phyloP scores from a whole-genome alignment of 163 green algal species.

The Chloroidium sp. region DNA sequence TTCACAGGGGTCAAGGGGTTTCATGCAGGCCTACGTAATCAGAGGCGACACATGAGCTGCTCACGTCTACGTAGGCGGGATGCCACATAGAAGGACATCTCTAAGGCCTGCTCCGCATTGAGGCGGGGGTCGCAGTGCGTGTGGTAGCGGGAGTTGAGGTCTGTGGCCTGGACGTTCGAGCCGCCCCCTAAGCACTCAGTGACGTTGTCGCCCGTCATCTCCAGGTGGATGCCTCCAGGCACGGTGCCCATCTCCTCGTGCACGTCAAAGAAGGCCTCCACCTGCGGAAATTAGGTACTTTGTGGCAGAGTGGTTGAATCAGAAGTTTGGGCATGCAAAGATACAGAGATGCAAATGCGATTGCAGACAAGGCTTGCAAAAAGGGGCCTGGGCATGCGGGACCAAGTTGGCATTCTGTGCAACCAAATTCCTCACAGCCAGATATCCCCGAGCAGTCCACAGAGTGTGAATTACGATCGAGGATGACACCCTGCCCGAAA shows the following conservation, averaged over 20 bases:
- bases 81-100: conserved; percentile 97
- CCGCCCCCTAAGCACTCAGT: conserved; percentile 79
- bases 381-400: too few relatives aligned
- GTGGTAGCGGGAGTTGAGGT: conserved; percentile 92
- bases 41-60: conserved; percentile 1
- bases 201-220: conserved; percentile 98
- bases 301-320: too few relatives aligned
- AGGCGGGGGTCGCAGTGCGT: conserved; percentile 98
- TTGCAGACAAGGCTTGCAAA: too few relatives aligned
- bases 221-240: conserved; percentile 93
- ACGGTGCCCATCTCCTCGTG: conserved; percentile 83
- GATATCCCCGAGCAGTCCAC: too few relatives aligned
- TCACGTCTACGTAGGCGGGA: conserved; percentile 45
- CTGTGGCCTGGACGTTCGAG: conserved; percentile 42
- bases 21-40: background rate
- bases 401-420: too few relatives aligned
- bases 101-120: conserved; percentile 95
- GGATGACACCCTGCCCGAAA: background rate
- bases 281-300: conserved; percentile 27
- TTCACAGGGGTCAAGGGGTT: too few relatives aligned
- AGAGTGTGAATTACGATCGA: too few relatives aligned
- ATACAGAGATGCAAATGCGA: too few relatives aligned
- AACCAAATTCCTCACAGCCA: too few relatives aligned
- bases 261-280: conserved; percentile 96
- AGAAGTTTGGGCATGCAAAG: too few relatives aligned